phyloP scores from a whole-genome alignment of 257 asterid genomes.

The Salvia hispanica region DNA sequence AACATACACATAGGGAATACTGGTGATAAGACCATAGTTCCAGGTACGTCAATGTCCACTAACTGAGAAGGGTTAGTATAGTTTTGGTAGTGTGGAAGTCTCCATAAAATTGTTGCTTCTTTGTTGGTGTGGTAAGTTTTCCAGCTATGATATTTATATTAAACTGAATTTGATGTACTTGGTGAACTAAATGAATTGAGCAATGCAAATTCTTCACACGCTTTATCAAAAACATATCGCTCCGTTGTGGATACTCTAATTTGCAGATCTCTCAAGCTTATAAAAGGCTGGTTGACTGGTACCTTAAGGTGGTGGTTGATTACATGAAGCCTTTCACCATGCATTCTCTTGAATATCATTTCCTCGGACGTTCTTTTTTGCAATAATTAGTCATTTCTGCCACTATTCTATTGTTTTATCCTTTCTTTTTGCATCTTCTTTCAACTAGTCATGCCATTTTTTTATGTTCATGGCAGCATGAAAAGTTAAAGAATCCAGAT shows the following conservation, averaged over 20 bases:
- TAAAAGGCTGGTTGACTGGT: neutral
- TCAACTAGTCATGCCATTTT: neutral
- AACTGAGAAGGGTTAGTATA: neutral
- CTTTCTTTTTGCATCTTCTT: neutral
- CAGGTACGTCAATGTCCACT: neutral
- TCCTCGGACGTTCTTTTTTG: neutral
- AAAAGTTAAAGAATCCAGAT: too few relatives aligned
- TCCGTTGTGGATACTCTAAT: neutral
- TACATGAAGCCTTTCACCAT: neutral
- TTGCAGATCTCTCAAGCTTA: neutral
- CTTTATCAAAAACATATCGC: neutral
- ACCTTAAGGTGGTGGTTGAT: neutral
- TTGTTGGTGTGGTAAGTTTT: neutral
- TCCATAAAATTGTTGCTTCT: neutral
- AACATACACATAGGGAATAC: conserved; percentile 26
- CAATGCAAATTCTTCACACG: neutral
- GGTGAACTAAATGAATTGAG: neutral
- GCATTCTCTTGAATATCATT: too few relatives aligned
- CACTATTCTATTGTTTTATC: neutral
- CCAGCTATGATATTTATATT: neutral
- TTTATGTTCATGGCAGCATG: neutral
- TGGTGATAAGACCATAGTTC: neutral
- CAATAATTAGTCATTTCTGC: neutral
- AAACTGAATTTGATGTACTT: neutral
- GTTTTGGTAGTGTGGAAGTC: neutral